Percentiles rank a stretch among this genome's conserved stretches.
Evolutionary conservation across 2,329 filamentous ascomycete genomes (phyloP).

Genomic region (Trematosphaeria pertusa): DNA sequence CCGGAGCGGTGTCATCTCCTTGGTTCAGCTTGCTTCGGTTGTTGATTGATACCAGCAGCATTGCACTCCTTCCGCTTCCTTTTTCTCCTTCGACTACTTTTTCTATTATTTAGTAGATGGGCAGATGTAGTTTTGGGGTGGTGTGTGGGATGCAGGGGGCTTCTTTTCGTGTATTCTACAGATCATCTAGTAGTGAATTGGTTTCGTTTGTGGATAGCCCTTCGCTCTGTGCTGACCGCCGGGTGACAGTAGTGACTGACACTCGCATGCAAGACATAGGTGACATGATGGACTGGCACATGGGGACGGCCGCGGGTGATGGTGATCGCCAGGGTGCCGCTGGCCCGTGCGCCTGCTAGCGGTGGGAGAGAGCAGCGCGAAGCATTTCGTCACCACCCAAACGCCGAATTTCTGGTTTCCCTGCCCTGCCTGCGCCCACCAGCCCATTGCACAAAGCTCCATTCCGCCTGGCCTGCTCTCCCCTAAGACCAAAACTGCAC

Average conservation of each 20-base stretch:
- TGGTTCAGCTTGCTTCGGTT: constrained; percentile 48
- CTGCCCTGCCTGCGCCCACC: constrained; percentile 25
- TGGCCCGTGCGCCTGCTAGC: constrained; percentile 23
- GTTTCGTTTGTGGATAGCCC: constrained; percentile 49
- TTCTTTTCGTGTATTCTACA: constrained; percentile 52
- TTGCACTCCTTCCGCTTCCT: constrained; percentile 48
- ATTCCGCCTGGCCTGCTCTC: constrained; percentile 7
- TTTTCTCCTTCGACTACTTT: constrained; percentile 40
- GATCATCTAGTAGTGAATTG: constrained; percentile 48
- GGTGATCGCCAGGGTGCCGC: constrained; percentile 38
- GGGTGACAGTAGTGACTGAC: too few relatives aligned
- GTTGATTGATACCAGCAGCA: constrained; percentile 55
- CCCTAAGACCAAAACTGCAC: constrained; percentile 4
- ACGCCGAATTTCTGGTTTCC: constrained; percentile 40
- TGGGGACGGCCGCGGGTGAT: too few relatives aligned
- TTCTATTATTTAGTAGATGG: constrained; percentile 46
- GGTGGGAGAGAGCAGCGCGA: constrained; percentile 22
- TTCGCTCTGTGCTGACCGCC: too few relatives aligned
- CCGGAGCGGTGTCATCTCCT: constrained; percentile 41
- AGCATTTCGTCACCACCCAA: constrained; percentile 47
- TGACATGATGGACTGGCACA: too few relatives aligned
- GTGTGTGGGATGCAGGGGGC: constrained; percentile 39
- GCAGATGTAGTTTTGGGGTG: constrained; percentile 40
- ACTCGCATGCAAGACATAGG: too few relatives aligned
- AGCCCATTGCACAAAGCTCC: constrained; percentile 33